phyloP scores from a whole-genome alignment of 257 asterid genomes.

The Solanum acaule region DNA sequence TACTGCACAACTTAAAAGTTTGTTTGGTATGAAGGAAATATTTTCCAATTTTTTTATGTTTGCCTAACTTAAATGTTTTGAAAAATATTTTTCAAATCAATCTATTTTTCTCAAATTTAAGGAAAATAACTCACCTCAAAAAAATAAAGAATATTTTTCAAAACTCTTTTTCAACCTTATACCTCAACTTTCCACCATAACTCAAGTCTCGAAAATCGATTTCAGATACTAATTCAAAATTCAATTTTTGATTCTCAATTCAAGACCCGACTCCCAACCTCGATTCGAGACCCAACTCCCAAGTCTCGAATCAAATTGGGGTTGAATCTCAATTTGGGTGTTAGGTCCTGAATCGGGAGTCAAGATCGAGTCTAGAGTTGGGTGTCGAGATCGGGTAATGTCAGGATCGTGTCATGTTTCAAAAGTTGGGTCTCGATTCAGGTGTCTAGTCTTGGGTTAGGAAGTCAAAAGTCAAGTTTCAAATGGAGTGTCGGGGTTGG shows the following conservation, averaged over 20 bases:
- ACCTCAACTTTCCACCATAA: neutral
- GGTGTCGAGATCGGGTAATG: neutral
- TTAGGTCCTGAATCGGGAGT: neutral
- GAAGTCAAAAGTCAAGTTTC: neutral
- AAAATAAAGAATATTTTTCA: too few relatives aligned
- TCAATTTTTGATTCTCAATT: accelerated
- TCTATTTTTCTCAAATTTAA: too few relatives aligned
- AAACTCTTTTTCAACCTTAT: neutral
- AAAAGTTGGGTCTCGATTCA: neutral
- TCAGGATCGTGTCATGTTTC: neutral
- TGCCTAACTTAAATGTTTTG: too few relatives aligned
- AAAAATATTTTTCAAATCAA: too few relatives aligned
- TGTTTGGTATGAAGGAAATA: too few relatives aligned
- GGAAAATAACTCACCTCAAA: too few relatives aligned
- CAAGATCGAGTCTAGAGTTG: neutral
- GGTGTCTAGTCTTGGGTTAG: neutral
- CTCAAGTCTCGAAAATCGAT: neutral
- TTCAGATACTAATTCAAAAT: neutral
- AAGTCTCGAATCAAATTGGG: neutral
- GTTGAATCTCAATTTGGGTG: neutral
- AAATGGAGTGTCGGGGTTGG: neutral
- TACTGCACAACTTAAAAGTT: too few relatives aligned
- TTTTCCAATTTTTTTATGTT: too few relatives aligned
- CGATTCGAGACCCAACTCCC: neutral
- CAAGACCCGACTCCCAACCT: neutral